Percentiles rank a stretch among this genome's conserved stretches.
Conservation (phyloP, 176 grass and related monocot genomes). For the Carex littledalei region DNA sequence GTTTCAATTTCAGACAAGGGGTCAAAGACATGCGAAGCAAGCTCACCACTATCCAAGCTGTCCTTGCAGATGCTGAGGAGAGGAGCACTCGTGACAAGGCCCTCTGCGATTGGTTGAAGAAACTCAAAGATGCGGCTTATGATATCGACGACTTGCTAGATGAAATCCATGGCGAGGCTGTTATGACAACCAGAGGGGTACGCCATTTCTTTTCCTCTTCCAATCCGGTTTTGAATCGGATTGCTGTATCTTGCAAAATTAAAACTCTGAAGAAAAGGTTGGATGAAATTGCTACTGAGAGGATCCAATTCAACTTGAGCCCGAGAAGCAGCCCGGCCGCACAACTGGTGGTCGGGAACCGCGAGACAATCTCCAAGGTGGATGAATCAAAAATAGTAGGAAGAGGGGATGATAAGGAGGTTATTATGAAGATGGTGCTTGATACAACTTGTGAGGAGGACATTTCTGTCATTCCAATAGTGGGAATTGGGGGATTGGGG, state of each 20-base stretch:
- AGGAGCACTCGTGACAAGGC: slow-evolving; percentile 18
- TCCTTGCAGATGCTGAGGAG: slow-evolving; percentile 25
- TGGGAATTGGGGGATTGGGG: slow-evolving; percentile 48
- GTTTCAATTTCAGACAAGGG: background rate
- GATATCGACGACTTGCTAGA: slow-evolving; percentile 27
- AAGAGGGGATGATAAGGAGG: slow-evolving; percentile 34
- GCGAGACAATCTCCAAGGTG: slow-evolving; percentile 28
- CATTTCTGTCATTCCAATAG: slow-evolving; percentile 52
- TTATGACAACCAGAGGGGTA: background rate
- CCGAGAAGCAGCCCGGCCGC: background rate
- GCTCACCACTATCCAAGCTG: slow-evolving; percentile 1
- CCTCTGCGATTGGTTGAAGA: slow-evolving; percentile 22
- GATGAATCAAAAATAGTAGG: slow-evolving; percentile 35
- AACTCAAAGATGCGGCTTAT: slow-evolving; percentile 28
- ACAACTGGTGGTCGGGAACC: slow-evolving; percentile 13
- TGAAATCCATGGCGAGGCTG: slow-evolving; percentile 2
- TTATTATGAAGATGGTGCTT: slow-evolving; percentile 48
- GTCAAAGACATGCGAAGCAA: slow-evolving; percentile 11
- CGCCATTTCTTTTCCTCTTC: slow-evolving; percentile 12
- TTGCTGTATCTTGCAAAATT: background rate
- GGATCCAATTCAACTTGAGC: background rate
- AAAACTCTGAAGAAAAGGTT: background rate
- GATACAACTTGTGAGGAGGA: slow-evolving; percentile 39
- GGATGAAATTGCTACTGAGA: slow-evolving; percentile 10
- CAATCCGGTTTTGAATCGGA: background rate